Base-by-base conservation (phyloP, 192 early-diverging fungal species). In the Funneliformis mosseae region DNA sequence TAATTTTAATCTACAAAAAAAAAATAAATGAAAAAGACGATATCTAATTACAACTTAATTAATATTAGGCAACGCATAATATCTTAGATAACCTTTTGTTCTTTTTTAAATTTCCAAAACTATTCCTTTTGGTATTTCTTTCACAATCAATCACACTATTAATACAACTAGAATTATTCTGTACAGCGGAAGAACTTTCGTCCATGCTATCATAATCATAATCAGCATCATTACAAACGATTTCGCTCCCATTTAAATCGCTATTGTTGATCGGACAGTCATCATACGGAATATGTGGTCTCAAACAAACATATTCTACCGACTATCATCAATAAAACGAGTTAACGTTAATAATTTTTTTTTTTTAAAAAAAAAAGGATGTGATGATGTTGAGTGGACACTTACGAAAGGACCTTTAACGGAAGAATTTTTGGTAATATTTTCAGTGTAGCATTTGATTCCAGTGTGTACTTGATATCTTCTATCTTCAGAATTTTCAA, bases 391-490 rank as follows among this genome's bases (percentile, higher is more conserved):
- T 43, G 4, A 43, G 4, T 8, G 23, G 21, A 45, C 50, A 73
- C 71, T 48, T 43, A 73, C 71, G 12, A 73, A 73, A 28, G 71
- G 71, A 50, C 71, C 71, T 73, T 73, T 73, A 8, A 28, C 1
- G 4, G 42, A 48, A 6, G 9, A 28, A 7, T 8, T 6, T 48
- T 48, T 73, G 2, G 14, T n/a, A 7, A 45, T 2, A 25, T 48
- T 46, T 48, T 73, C 71, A 0, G 23, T n/a, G 23, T 73, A 8
- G 50, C 71, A 73, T 16, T n/a, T n/a, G 50, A 73, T 73, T 16
- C 71, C 71, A 16, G 71, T 73, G 16, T 73, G 71, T 23, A 73
- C 45, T 73, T 73, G 71, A 73, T 73, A 73, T 73, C 71, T 73
- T 16, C 45, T 48, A 33, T 73, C 71, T 2, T 73, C 71, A 12